Evolutionary conservation across 2,329 filamentous ascomycete genomes (phyloP).

Genomic region (Blastomyces percursus): DNA sequence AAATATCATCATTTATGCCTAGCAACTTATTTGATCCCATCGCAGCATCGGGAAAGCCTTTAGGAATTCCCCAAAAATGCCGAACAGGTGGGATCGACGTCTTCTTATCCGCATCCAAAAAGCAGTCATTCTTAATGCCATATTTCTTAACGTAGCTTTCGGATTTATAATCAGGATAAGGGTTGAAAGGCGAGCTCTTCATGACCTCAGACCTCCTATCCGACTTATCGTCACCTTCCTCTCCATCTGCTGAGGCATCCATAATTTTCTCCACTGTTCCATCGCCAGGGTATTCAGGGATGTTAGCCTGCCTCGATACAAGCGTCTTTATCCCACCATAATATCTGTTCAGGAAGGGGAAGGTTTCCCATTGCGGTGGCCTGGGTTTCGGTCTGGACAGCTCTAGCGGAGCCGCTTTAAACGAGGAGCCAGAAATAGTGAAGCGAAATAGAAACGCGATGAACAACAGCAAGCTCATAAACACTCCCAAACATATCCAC

Average conservation of each 20-base stretch:
- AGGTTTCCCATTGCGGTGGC: constrained; percentile 70
- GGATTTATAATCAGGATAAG: constrained; percentile 56
- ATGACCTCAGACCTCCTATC: constrained; percentile 3
- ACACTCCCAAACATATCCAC: constrained; percentile 63
- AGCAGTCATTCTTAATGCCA: constrained; percentile 61
- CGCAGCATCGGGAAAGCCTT: constrained; percentile 72
- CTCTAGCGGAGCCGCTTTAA: constrained; percentile 11
- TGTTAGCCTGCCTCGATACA: constrained; percentile 53
- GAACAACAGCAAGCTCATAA: constrained; percentile 61
- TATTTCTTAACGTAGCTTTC: constrained; percentile 46
- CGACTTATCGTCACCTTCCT: constrained; percentile 19
- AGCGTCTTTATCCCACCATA: constrained; percentile 76
- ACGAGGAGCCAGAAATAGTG: constrained; percentile 51
- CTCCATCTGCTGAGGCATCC: constrained; percentile 26
- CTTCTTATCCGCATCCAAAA: constrained; percentile 56
- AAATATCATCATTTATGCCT: constrained; percentile 70
- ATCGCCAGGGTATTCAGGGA: constrained; percentile 70
- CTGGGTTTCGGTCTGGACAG: constrained; percentile 19
- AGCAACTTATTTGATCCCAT: constrained; percentile 80
- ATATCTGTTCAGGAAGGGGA: constrained; percentile 75
- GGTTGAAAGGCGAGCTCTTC: constrained; percentile 46
- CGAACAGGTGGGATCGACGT: constrained; percentile 58
- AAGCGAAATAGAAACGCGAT: constrained; percentile 64
- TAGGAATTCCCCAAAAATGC: constrained; percentile 65
- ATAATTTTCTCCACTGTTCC: constrained; percentile 37